Evolutionary conservation across 441 rosid species (phyloP), one percentile per base, ranked within the genome.

Genomic region (Gossypium aridum): DNA sequence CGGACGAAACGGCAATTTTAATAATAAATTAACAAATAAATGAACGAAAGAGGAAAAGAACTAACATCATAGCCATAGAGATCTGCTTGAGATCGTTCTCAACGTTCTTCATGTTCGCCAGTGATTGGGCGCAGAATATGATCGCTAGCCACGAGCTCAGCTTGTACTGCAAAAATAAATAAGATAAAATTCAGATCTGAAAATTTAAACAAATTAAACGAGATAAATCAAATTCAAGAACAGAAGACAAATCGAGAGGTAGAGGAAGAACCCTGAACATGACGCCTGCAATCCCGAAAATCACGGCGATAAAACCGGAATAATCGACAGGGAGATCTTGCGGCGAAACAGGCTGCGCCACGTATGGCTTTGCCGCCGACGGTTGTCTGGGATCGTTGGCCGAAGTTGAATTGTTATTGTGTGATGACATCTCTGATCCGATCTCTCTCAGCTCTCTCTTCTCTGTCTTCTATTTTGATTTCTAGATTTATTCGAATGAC

Each of bases 51-150:
- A 39, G 45, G 20, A 2, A 39, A 56, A 75, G 26, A 43, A 79
- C 88, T 84, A 80, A 92, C 98, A 92, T 95, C 90, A 89, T 83
- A 61, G 96, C 99, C 99, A 95, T 92, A 69, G 96, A 91, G 77
- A 95, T 87, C 84, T 95, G 98, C 80, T 93, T 95, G 73, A 95
- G 93, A 85, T 95, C 99, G 62, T 83, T 91, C 84, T 93, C 99
- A 17, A 87, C 66, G 77, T 95, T 93, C 89, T 87, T 89, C 98
- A 91, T 92, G 77, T 89, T 94, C 9, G 87, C 88, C 1, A 94
- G 84, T 7, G 98, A 91, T 77, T 92, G 96, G 2, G 97, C 96
- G 73, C 97, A 90, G 85, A 90, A 91, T 75, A 95, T 89, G 49
- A 92, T 83, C 13, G 98, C 99, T 13, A 95, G 87, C 99, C 99